phyloP scores from a whole-genome alignment of 768 basidiomycete species.

The Agaricus sinodeliciosus region DNA sequence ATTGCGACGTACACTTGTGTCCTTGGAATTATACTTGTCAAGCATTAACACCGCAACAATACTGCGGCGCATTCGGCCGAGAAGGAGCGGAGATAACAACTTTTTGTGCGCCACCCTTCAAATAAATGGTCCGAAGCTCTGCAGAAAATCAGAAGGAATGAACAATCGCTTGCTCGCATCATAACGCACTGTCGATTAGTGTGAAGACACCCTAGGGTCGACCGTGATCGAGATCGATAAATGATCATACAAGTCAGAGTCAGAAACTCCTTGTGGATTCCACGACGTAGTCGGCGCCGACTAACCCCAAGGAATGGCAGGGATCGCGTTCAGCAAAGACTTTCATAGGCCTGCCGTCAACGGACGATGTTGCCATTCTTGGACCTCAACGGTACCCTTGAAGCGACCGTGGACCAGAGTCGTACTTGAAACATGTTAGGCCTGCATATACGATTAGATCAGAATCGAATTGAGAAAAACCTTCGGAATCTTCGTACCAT shows the following conservation, averaged over 20 bases:
- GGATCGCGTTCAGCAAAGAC: constrained; percentile 88
- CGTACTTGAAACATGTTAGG: constrained; percentile 99
- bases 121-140: constrained; percentile 86
- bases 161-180: constrained; percentile 8
- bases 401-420: constrained; percentile 91
- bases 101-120: constrained; percentile 99
- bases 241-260: constrained; percentile 3
- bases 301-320: constrained; percentile 75
- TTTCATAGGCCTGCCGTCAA: constrained; percentile 71
- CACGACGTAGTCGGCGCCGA: constrained; percentile 88
- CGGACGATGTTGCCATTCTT: constrained; percentile 73
- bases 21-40: constrained; percentile 81
- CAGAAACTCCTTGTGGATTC: constrained; percentile 76
- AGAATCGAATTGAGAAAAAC: background rate
- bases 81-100: constrained; percentile 99
- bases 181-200: constrained; percentile 70
- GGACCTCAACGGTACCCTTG: constrained; percentile 73
- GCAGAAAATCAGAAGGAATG: constrained; percentile 10
- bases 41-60: constrained; percentile 94
- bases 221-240: constrained; percentile 13
- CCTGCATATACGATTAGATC: constrained; percentile 33
- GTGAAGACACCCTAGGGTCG: constrained; percentile 88
- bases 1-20: constrained; percentile 65
- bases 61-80: constrained; percentile 95
- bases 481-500: constrained; percentile 57